A percentile compares a stretch with the other conserved stretches of the same genome.
Conservation (phyloP, 2,329 filamentous ascomycete genomes). For the Hypoxylon sp. region DNA sequence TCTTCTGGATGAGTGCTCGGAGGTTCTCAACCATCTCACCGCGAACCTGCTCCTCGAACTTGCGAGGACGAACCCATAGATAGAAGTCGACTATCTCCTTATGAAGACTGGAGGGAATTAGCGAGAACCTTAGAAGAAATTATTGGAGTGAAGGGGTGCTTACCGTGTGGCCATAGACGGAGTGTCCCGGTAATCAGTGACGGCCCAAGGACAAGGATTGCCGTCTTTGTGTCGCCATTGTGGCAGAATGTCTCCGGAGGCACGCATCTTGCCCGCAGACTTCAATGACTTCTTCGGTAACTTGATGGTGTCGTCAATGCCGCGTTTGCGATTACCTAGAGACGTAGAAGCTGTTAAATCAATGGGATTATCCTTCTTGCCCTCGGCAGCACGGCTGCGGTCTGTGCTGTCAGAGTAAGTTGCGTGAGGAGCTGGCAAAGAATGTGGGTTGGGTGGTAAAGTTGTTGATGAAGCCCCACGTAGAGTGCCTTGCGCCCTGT, state of each 20-base stretch:
- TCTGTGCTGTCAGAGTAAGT: constrained; percentile 12
- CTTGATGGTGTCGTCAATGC: constrained; percentile 77
- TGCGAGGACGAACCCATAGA: constrained; percentile 81
- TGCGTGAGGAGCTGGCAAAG: constrained; percentile 7
- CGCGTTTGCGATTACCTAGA: constrained; percentile 82
- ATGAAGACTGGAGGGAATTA: constrained; percentile 73
- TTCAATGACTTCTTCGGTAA: constrained; percentile 68
- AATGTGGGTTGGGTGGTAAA: constrained; percentile 38
- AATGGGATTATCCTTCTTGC: constrained; percentile 41
- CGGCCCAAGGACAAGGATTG: constrained; percentile 74
- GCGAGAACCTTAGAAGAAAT: constrained; percentile 2
- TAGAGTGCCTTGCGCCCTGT: not conserved
- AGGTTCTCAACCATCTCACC: constrained; percentile 79
- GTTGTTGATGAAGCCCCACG: constrained; percentile 54
- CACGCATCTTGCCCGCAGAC: constrained; percentile 64
- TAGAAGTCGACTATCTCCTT: constrained; percentile 94
- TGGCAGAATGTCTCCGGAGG: constrained; percentile 64
- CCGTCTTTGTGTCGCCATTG: constrained; percentile 66
- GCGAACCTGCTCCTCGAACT: constrained; percentile 84
- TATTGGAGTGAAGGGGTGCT: constrained; percentile 28
- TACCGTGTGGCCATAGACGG: constrained; percentile 71
- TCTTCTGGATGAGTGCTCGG: constrained; percentile 68
- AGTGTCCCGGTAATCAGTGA: constrained; percentile 68
- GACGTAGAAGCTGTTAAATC: constrained; percentile 59
- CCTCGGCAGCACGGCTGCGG: constrained; percentile 30